Base-by-base conservation (phyloP, 352 stramenopile species). In the Phytophthora aleatoria region DNA sequence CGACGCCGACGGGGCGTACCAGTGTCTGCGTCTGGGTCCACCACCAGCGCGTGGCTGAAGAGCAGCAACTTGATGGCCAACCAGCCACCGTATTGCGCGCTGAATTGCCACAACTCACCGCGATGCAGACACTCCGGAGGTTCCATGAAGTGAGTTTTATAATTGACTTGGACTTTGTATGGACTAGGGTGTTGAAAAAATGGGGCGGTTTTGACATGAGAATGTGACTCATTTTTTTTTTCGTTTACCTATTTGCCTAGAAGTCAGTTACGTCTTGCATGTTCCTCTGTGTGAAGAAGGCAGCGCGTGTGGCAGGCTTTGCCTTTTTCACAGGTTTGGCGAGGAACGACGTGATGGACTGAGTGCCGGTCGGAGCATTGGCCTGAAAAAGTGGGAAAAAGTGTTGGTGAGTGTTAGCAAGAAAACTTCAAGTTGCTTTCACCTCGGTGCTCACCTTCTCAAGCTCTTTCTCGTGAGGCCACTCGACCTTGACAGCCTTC, bases 311-410 rank as follows among this genome's bases (percentile, higher is more conserved):
- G 12, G 42, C 30, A 6, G 70, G 54, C 2, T 57, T 47, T 31
- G 48, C 6, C 31, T 79, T 83, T n/a, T 73, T 73, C 3, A 68
- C 48, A 7, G 76, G 61, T 45, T 76, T 64, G 28, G 50, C 44
- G 31, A 95, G 72, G 62, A 95, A 95, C 26, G 87, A 91, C 41
- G 81, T 83, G 68, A 95, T 95, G 16, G 83, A 89, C 59, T 91
- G 85, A 5, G 87, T 93, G 0, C 87, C 87, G 1, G 55, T 61
- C 9, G 82, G 83, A 30, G 81, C 79, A 55, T 73, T 77, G 3
- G 76, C 79, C 85, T 92, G 13, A 28, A 50, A 8, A 41, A 26
- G 26, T 24, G 15, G 39, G 48, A 10, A 50, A 20, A 26, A 39
- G 20, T 20, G 20, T 20, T 20, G 20, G 5, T 26, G 12, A 49